Conservation (phyloP, 1,284 basidiomycete genomes). For the Ustilago xerochloae region DNA sequence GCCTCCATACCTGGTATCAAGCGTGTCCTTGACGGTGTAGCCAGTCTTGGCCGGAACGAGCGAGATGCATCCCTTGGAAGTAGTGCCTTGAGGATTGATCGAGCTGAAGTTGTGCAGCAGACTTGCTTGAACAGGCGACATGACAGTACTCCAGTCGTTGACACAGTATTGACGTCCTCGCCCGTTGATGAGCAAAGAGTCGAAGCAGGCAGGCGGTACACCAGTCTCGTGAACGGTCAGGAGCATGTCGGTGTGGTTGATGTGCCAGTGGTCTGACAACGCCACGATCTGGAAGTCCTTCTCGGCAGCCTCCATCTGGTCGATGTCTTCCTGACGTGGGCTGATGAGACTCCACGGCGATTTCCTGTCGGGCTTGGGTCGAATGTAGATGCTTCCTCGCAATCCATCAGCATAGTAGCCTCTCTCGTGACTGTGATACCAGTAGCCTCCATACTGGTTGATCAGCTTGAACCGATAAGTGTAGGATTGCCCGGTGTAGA, state of each 20-base stretch:
- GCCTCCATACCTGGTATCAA: constrained; percentile 46
- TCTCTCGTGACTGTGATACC: constrained; percentile 53
- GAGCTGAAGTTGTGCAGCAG: constrained; percentile 40
- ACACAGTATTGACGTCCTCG: constrained; percentile 49
- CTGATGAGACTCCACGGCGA: constrained; percentile 50
- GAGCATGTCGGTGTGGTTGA: constrained; percentile 49
- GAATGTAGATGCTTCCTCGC: constrained; percentile 47
- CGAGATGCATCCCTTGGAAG: constrained; percentile 53
- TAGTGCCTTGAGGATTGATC: constrained; percentile 37
- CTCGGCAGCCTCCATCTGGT: constrained; percentile 51
- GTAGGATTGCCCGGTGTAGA: constrained; percentile 41
- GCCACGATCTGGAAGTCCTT: constrained; percentile 32
- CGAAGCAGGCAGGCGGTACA: constrained; percentile 51
- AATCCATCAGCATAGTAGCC: constrained; percentile 50
- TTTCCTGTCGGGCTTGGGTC: constrained; percentile 30
- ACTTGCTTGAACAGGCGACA: constrained; percentile 17
- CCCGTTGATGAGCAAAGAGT: constrained; percentile 51
- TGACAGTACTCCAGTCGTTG: constrained; percentile 28
- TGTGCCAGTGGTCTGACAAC: constrained; percentile 53
- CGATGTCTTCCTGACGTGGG: constrained; percentile 21
- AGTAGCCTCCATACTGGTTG: constrained; percentile 50
- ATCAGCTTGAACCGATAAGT: constrained; percentile 50
- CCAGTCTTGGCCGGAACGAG: constrained; percentile 45
- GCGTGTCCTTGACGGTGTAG: constrained; percentile 32
- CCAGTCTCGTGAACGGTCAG: constrained; percentile 48